Evolutionary conservation across 495 filamentous ascomycete genomes (phyloP), one percentile per base, ranked within the genome.

Genomic region (Annulohypoxylon bovei): DNA sequence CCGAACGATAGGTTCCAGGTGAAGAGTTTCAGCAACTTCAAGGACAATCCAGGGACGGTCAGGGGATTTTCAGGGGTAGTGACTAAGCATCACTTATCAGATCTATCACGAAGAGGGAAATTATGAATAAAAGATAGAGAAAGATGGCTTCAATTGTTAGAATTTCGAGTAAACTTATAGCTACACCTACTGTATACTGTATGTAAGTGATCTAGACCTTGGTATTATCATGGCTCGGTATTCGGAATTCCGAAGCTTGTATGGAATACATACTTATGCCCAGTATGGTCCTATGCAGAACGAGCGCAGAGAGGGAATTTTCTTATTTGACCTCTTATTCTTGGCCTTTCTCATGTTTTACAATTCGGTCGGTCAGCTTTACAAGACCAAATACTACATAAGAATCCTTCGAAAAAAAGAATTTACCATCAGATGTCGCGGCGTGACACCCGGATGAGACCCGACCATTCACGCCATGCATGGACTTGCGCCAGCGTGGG

Each of bases 401-500:
- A 25, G 23, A 59, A 56, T 54, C 52, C 46, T 58, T 59, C 60
- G 28, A 28, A 35, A 7, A 12, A 61, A 58, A 39, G 16, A 7
- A 53, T 8, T 56, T 37, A 46, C 32, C 33, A 50, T 56, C 57
- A 68, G 60, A 59, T 47, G 46, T 30, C 42, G 44, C 12, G 32
- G 35, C 40, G 55, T 66, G 12, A 52, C 57, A 71, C 50, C 62
- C 52, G 57, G 68, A 53, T 44, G 56, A 42, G 27, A 71, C 35
- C 68, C 67, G 42, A 61, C 61, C 67, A 70, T 62, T 65, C 61
- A 65, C n/a, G 14, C 35, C 59, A 32, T 47, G 60, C 67, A 60
- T 60, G 3, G 39, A 16, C 22, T 56, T 28, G 44, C 44, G 28
- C 22, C 49, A 27, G 40, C 58, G 18, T 37, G 32, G 16, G 46